Conservation (phyloP, 75 land plant genomes). For the Sequoia sempervirens region DNA sequence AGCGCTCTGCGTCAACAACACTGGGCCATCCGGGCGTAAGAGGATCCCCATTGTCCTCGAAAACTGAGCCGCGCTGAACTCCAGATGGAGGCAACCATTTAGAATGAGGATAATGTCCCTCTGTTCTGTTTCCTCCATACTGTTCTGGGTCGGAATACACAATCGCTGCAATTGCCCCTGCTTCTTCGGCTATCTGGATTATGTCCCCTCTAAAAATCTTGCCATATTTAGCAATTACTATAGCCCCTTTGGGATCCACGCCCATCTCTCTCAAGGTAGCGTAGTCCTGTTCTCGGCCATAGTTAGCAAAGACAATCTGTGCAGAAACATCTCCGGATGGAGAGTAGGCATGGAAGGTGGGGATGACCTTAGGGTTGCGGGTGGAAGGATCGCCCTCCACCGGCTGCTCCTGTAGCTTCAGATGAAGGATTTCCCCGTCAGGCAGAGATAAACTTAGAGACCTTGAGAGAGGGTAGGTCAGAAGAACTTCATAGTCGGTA, state of each 20-base stretch:
- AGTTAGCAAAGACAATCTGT: slow-evolving; percentile 59
- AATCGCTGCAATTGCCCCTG: slow-evolving; percentile 65
- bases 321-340: slow-evolving; percentile 65
- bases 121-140: slow-evolving; percentile 41
- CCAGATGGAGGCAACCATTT: slow-evolving; percentile 78
- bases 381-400: background rate
- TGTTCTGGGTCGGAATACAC: slow-evolving; percentile 64
- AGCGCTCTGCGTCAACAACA: slow-evolving; percentile 28
- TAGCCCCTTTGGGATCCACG: slow-evolving; percentile 52
- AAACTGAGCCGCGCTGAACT: slow-evolving; percentile 69
- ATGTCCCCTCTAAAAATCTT: slow-evolving; percentile 51
- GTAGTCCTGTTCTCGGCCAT: slow-evolving; percentile 63
- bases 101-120: slow-evolving; percentile 46
- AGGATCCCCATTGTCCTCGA: slow-evolving; percentile 63
- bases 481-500: slow-evolving; percentile 35
- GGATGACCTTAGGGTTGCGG: slow-evolving; percentile 18
- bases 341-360: slow-evolving; percentile 78
- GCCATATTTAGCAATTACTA: slow-evolving; percentile 54
- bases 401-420: background rate
- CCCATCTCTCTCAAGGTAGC: slow-evolving; percentile 35
- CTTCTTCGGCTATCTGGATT: slow-evolving; percentile 45
- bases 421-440: background rate
- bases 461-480: slow-evolving; percentile 53
- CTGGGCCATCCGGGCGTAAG: slow-evolving; percentile 86
- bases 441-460: background rate